Evolutionary conservation across 1,284 basidiomycete genomes (phyloP).

Genomic region (Leccinum griseonigrum): DNA sequence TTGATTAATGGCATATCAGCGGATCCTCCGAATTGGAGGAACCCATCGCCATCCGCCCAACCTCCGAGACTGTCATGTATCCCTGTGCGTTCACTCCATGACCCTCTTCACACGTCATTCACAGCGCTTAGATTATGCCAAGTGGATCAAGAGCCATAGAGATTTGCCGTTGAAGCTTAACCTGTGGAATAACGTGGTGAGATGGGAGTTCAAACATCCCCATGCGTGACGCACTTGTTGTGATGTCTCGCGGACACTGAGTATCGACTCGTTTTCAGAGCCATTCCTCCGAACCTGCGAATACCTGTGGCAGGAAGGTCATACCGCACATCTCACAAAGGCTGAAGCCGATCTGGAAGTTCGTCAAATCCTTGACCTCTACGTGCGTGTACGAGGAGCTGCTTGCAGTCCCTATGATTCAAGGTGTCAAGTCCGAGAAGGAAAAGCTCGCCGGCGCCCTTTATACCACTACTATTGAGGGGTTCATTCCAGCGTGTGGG

Average conservation of each 20-base stretch:
- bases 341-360: constrained; percentile 91
- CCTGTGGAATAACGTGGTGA: constrained; percentile 99
- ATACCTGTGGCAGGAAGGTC: constrained; percentile 99
- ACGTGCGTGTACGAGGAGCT: constrained; percentile 95
- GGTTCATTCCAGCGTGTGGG: constrained; percentile 96
- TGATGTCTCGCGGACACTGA: not conserved
- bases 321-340: constrained; percentile 92
- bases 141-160: constrained; percentile 98
- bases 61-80: constrained; percentile 98
- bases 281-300: constrained; percentile 99
- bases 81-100: constrained; percentile 60
- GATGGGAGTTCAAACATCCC: constrained; percentile 99
- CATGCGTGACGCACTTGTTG: constrained; percentile 44
- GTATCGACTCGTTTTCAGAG: constrained; percentile 49
- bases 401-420: constrained; percentile 95
- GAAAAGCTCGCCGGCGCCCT: constrained; percentile 98
- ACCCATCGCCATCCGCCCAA: constrained; percentile 96
- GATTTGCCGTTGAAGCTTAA: constrained; percentile 97
- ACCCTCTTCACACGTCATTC: constrained; percentile 1
- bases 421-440: constrained; percentile 97
- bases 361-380: constrained; percentile 91
- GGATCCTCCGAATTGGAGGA: constrained; percentile 94
- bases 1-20: constrained; percentile 38
- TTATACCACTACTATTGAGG: constrained; percentile 98
- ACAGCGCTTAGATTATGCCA: constrained; percentile 70